A percentile compares a stretch with the other conserved stretches of the same genome.
Conservation (phyloP, 148 eudicot genomes). For the Chenopodium album region DNA sequence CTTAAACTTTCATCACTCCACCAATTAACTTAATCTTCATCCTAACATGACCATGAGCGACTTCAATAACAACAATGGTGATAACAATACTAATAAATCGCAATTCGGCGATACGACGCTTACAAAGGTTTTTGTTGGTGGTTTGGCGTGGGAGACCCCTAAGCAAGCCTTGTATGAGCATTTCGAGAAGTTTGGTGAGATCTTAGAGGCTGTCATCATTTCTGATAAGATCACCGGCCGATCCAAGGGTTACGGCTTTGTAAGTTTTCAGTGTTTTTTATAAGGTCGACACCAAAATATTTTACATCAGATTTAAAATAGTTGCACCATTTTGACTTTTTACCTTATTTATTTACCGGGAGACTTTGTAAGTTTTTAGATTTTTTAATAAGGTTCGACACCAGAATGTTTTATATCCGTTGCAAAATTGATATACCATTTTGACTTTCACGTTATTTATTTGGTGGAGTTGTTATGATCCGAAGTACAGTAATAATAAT, state of each 20-base stretch:
- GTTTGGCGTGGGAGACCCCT: constrained; percentile 91
- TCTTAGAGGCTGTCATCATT: constrained; percentile 87
- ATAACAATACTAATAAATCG: constrained; percentile 13
- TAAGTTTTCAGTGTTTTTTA: constrained; percentile 31
- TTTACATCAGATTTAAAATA: too few species aligned
- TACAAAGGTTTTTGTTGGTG: constrained; percentile 93
- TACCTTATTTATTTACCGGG: too few species aligned
- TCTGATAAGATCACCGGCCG: constrained; percentile 82
- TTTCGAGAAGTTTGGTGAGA: constrained; percentile 71
- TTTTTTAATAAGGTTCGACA: too few species aligned
- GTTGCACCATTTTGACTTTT: not conserved
- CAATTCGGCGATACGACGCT: constrained; percentile 71
- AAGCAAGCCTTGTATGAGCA: constrained; percentile 69
- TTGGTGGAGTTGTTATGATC: not conserved
- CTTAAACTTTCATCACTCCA: not conserved
- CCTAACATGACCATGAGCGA: constrained; percentile 39
- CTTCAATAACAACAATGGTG: constrained; percentile 27
- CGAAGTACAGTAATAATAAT: not conserved
- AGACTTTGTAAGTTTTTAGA: too few species aligned
- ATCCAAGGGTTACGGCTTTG: constrained; percentile 97
- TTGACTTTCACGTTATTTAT: too few species aligned
- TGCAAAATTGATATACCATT: too few species aligned
- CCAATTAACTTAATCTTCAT: too few species aligned
- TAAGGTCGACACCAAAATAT: not conserved
- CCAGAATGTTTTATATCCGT: too few species aligned